A percentile compares a stretch with the other conserved stretches of the same genome.
Evolutionary conservation across 768 basidiomycete genomes (phyloP).

Genomic region (Rhizopogon vulgaris): DNA sequence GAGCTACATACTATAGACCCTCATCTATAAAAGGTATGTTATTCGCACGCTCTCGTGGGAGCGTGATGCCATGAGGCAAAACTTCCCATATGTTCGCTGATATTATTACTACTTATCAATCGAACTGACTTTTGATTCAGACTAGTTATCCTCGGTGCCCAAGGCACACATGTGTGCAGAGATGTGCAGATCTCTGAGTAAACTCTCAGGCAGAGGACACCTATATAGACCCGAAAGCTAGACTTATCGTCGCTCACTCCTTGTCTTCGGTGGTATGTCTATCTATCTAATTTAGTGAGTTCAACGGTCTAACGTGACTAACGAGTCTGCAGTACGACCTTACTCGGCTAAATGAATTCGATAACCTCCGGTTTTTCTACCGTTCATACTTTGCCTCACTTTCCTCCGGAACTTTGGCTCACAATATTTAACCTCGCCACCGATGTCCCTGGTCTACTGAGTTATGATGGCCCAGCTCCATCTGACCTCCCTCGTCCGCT

Average conservation of each 20-base stretch:
- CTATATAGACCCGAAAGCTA: conserved; percentile 6
- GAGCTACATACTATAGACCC: neutral
- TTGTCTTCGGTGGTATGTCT: neutral
- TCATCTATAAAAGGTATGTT: neutral
- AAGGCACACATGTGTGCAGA: neutral
- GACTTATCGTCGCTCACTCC: neutral
- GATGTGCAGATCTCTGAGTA: neutral
- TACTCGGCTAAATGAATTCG: conserved; percentile 8
- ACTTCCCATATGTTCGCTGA: too few species aligned
- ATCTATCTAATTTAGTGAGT: neutral
- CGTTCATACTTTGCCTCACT: neutral
- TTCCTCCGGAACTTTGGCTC: conserved; percentile 26
- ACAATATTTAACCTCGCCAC: conserved; percentile 18
- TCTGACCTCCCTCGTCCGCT: conserved; percentile 16
- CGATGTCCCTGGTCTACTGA: conserved; percentile 7
- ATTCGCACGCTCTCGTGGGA: neutral
- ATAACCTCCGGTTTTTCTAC: neutral
- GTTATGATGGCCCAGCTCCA: conserved; percentile 4
- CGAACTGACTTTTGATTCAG: too few species aligned
- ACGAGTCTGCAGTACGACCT: neutral
- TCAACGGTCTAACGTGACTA: neutral
- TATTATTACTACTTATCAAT: too few species aligned
- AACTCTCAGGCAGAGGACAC: conserved; percentile 9
- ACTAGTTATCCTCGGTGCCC: neutral
- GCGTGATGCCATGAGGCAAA: too few species aligned